Percentiles rank a stretch among this genome's conserved stretches.
These are phyloP conservation scores for Macrophomina pseudophaseolina DNA, from an alignment of 2,329 filamentous ascomycete genomes.

Conservation along the genomic window DNA sequence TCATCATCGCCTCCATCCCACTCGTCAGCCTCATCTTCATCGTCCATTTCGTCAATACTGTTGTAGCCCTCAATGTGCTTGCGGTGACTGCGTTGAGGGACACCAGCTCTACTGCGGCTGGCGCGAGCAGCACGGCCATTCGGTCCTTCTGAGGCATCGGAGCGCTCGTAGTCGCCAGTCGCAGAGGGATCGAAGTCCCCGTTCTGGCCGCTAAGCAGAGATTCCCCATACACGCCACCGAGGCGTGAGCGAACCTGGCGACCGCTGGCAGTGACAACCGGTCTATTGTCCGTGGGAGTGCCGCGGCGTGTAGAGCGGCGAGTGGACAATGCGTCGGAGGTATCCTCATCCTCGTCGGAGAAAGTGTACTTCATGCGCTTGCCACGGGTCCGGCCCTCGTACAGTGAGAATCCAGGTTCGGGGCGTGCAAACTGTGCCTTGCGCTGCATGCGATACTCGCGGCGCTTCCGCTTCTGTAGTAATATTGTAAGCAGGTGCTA, in stretches of 20 bases:
- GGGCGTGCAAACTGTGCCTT: conserved; percentile 87
- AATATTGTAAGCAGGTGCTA: not conserved
- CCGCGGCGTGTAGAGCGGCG: conserved; percentile 69
- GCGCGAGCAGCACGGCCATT: conserved; percentile 51
- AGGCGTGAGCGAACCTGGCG: conserved; percentile 76
- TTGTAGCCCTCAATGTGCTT: conserved; percentile 61
- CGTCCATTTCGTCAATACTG: conserved; percentile 67
- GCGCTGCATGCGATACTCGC: conserved; percentile 85
- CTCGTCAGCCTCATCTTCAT: conserved; percentile 70
- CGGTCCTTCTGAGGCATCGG: conserved; percentile 51
- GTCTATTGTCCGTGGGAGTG: conserved; percentile 73
- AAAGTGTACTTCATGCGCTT: conserved; percentile 98
- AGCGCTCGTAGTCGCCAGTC: conserved; percentile 50
- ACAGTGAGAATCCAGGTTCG: conserved; percentile 87
- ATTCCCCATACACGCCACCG: conserved; percentile 67
- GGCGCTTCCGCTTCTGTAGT: conserved; percentile 83
- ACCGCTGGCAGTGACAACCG: conserved; percentile 79
- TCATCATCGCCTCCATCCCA: conserved; percentile 78
- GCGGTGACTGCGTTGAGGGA: conserved; percentile 47
- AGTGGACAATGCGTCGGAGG: conserved; percentile 70
- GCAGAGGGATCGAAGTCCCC: conserved; percentile 48
- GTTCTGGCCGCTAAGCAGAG: conserved; percentile 60
- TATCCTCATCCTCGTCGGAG: conserved; percentile 78
- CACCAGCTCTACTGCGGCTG: conserved; percentile 35
- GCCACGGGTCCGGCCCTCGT: conserved; percentile 93